phyloP scores from a whole-genome alignment of 2,329 filamentous ascomycete species.

The Diaporthe sp. region DNA sequence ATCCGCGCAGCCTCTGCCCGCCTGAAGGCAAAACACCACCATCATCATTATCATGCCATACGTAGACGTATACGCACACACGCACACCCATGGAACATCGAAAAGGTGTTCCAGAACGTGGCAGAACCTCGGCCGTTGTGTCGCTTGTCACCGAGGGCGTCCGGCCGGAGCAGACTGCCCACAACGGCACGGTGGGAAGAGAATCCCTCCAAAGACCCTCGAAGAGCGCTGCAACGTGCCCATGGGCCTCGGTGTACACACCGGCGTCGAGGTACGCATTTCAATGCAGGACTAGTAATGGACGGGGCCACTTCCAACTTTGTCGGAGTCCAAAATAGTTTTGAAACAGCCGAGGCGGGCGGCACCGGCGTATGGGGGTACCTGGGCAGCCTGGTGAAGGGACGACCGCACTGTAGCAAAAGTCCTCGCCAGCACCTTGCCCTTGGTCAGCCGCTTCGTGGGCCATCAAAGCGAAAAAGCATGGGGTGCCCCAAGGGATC shows the following conservation, averaged over 20 bases:
- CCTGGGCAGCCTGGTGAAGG: background rate
- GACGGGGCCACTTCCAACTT: slow-evolving; percentile 22
- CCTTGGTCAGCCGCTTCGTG: slow-evolving; percentile 12
- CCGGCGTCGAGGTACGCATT: slow-evolving; percentile 30
- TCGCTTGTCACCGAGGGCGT: slow-evolving; percentile 21
- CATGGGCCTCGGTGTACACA: slow-evolving; percentile 26
- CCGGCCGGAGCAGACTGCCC: slow-evolving; percentile 32
- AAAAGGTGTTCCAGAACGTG: slow-evolving; percentile 20
- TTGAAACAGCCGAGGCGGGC: slow-evolving; percentile 37
- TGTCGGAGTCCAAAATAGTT: slow-evolving; percentile 38
- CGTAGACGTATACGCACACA: slow-evolving; percentile 25
- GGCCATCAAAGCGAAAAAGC: slow-evolving; percentile 3
- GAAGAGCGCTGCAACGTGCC: slow-evolving; percentile 9
- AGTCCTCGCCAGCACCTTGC: slow-evolving; percentile 1
- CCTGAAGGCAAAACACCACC: slow-evolving; percentile 9
- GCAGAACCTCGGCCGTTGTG: slow-evolving; percentile 1
- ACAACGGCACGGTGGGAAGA: slow-evolving; percentile 17
- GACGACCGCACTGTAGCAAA: slow-evolving; percentile 10
- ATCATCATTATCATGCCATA: slow-evolving; percentile 33
- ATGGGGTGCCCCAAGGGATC: slow-evolving; percentile 27
- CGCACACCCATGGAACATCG: background rate
- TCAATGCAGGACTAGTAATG: slow-evolving; percentile 20
- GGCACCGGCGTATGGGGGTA: slow-evolving; percentile 7
- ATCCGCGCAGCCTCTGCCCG: slow-evolving; percentile 44
- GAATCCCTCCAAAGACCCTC: background rate